These are phyloP conservation scores for Pterocarpus macrocarpus DNA, from an alignment of 306 rosid species.

Conservation along the genomic window DNA sequence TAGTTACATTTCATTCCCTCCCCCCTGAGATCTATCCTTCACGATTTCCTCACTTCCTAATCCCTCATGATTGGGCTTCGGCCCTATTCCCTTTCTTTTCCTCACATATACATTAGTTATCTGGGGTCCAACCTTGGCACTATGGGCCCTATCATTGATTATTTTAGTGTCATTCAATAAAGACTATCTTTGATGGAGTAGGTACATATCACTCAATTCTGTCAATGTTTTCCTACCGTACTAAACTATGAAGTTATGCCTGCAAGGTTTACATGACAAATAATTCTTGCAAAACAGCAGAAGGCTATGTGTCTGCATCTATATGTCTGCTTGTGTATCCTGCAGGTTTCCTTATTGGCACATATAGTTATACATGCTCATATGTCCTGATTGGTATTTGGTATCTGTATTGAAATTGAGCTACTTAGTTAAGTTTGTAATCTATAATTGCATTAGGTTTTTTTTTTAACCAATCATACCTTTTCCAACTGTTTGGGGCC, in stretches of 20 bases:
- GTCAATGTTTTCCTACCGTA: neutral
- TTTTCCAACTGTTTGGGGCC: slow-evolving; percentile 24
- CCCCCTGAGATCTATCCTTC: no score
- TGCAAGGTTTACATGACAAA: slow-evolving; percentile 9
- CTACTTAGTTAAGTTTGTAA: slow-evolving; percentile 26
- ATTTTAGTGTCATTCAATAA: slow-evolving; percentile 17
- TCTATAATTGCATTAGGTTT: slow-evolving; percentile 24
- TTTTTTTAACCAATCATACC: slow-evolving; percentile 10
- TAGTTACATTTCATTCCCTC: no score
- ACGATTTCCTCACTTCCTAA: no score
- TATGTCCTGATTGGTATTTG: slow-evolving; percentile 3
- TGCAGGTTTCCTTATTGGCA: slow-evolving; percentile 13
- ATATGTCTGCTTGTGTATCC: neutral
- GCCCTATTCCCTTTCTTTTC: no score
- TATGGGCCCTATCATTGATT: no score
- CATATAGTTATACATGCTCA: slow-evolving; percentile 31
- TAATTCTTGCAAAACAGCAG: neutral
- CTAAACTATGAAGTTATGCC: slow-evolving; percentile 5
- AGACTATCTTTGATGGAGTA: slow-evolving; percentile 12
- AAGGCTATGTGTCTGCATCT: slow-evolving; percentile 9
- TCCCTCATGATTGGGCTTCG: no score
- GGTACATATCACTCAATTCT: neutral
- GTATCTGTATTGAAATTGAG: slow-evolving; percentile 19
- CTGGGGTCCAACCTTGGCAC: no score
- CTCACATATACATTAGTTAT: no score